Base-by-base conservation (phyloP, 1,284 basidiomycete species). In the Ustilago loliicola region DNA sequence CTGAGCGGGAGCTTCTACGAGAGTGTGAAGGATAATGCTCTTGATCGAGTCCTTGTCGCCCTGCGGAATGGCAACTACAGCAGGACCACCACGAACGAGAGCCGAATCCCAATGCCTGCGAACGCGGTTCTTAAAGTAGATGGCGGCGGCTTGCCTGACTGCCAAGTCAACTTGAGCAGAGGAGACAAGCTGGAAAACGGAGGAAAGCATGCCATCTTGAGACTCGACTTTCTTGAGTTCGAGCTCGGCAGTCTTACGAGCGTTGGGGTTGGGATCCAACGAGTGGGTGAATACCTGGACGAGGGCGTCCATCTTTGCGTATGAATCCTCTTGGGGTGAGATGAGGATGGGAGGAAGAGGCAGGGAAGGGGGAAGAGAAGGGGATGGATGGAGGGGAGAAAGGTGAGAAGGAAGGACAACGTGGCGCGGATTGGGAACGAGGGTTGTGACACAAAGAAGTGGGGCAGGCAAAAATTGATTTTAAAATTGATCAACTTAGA, bases 61-160 rank as follows among this genome's bases (percentile, higher is more conserved):
- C 30, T 77, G 73, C 4, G 80, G 67, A 29, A 86, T 80, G 29
- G 52, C 65, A 17, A 59, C 47, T 19, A 61, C 19, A 1, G 53
- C 40, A 17, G 70, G 66, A 25, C 34, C 69, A 19, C 62, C 56
- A 21, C 73, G 65, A 21, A 58, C 61, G 3, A 71, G 55, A 13
- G 61, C 50, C n/a, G 64, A 27, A 52, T 85, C 84, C 85, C 85
- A 86, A 23, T 77, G 70, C 3, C 75, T 57, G 11, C 79, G 63
- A 11, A 85, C 75, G 53, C 85, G 83, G 67, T 86, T 86, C 74
- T 86, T 86, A 30, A 83, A 67, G 72, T 85, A 84, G 67, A 86
- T 81, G 25, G 85, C 72, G 11, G 84, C 78, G 1, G 85, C 85
- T 62, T 85, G 85, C 29, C 85, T 72, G 9, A 83, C 70, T 3